Base-by-base conservation (phyloP, 2,329 filamentous ascomycete species). In the Colletotrichum echinochloae region DNA sequence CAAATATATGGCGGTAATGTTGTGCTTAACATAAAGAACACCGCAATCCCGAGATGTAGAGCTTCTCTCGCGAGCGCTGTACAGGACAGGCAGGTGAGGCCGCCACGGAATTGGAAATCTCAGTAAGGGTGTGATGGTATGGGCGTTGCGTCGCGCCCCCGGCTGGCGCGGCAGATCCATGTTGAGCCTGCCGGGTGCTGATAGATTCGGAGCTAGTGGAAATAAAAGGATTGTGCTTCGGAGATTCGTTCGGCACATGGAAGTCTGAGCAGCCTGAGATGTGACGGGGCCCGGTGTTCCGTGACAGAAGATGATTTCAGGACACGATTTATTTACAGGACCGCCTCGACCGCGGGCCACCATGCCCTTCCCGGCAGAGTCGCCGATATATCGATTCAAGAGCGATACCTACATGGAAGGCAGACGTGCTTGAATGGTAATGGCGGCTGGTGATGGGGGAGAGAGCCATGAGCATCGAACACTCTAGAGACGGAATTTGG, bases 211-310 rank as follows among this genome's bases (percentile, higher is more conserved):
- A 23, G 48, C 35, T 52, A 48, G 41, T 37, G 48, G 35, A 48
- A 35, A n/a, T 49, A 20, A n/a, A 28, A 44, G 39, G 18, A 59
- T 60, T 28, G 30, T 35, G 52, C 30, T 60, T 41, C 23, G 30
- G 54, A 2, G n/a, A 49, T 44, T 48, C 16, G 8, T 48, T 33
- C 52, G 41, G 62, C 62, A 18, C 14, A 41, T 59, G 28, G 28
- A 23, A 28, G 39, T 59, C 20, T 37, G 33, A 41, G 37, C 61
- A 14, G 48, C 9, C 39, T 33, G 39, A 14, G n/a, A 39, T 39
- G 62, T 60, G 60, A 35, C n/a, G 30, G 26, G 28, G 37, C 16
- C n/a, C 54, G 54, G 44, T 64, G 62, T 59, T 51, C 54, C 52
- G 54, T 56, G 12, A 41, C 48, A 44, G 52, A 51, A 51, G 33